Percentiles rank a stretch among this genome's conserved stretches.
Conservation (phyloP, 768 basidiomycete genomes). For the Agrocybe chaxingu region DNA sequence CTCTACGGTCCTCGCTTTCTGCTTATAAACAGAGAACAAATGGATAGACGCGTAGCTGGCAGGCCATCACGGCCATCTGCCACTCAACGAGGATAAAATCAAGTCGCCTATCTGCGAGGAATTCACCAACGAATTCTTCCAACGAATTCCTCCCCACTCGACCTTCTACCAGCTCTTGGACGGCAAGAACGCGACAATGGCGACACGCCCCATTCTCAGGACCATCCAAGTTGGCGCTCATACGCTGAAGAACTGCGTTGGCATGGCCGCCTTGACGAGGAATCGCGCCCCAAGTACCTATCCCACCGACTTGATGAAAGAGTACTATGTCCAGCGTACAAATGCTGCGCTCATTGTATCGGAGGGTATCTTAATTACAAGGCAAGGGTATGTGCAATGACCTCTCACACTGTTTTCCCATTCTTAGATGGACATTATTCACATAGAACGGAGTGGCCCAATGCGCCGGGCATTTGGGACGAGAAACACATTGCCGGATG, state of each 20-base stretch:
- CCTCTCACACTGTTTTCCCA: background rate
- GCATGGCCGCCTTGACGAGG: constrained; percentile 35
- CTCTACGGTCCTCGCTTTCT: too few species aligned
- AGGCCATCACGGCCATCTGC: too few species aligned
- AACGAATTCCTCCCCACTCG: too few species aligned
- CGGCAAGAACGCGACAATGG: background rate
- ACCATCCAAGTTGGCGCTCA: constrained; percentile 30
- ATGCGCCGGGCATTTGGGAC: constrained; percentile 43
- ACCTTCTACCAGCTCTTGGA: too few species aligned
- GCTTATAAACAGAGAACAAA: too few species aligned
- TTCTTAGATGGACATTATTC: background rate
- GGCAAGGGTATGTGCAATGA: constrained; percentile 32
- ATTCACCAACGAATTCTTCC: too few species aligned
- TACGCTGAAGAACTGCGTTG: constrained; percentile 30
- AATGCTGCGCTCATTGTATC: constrained; percentile 34
- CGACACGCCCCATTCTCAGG: constrained; percentile 11
- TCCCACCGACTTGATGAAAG: constrained; percentile 30
- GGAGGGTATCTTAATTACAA: constrained; percentile 33
- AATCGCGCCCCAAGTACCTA: constrained; percentile 30
- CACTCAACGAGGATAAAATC: too few species aligned
- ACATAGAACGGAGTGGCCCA: constrained; percentile 35
- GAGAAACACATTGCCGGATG: constrained; percentile 37
- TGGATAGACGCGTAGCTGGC: too few species aligned
- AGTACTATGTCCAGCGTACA: constrained; percentile 37
- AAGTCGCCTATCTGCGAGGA: too few species aligned